phyloP scores from a whole-genome alignment of 495 filamentous ascomycete species.

The Xylaria scruposa region DNA sequence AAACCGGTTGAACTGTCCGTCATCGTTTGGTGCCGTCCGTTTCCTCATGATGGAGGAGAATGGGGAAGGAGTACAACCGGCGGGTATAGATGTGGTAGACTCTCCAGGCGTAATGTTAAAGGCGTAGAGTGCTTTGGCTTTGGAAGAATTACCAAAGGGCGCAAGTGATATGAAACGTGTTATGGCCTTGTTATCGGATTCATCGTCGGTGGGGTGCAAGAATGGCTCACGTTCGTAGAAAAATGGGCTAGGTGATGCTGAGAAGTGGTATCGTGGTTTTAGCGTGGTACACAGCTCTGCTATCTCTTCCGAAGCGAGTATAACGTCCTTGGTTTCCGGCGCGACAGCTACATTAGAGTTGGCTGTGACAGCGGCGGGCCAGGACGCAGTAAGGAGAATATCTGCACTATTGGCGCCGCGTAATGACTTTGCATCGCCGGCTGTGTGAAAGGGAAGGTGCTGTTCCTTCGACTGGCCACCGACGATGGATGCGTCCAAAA shows the following conservation, averaged over 20 bases:
- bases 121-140: slow-evolving; percentile 89
- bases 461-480: slow-evolving; percentile 65
- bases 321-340: slow-evolving; percentile 59
- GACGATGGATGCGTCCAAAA: slow-evolving; percentile 59
- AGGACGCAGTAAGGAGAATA: slow-evolving; percentile 83
- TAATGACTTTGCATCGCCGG: slow-evolving; percentile 76
- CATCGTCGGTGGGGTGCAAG: slow-evolving; percentile 61
- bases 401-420: slow-evolving; percentile 78
- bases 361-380: slow-evolving; percentile 75
- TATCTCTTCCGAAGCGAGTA: slow-evolving; percentile 55
- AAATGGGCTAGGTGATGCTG: slow-evolving; percentile 62
- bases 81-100: slow-evolving; percentile 61
- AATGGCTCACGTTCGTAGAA: slow-evolving; percentile 95
- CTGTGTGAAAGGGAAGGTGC: slow-evolving; percentile 71
- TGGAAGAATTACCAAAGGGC: slow-evolving; percentile 70
- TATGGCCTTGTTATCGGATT: slow-evolving; percentile 58
- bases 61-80: slow-evolving; percentile 74
- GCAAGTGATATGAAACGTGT: slow-evolving; percentile 92
- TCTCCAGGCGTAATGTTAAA: slow-evolving; percentile 76
- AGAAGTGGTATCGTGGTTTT: slow-evolving; percentile 90
- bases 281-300: slow-evolving; percentile 76
- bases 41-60: slow-evolving; percentile 62
- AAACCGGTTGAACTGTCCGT: slow-evolving; percentile 67
- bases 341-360: slow-evolving; percentile 49
- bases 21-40: slow-evolving; percentile 63